Evolutionary conservation across 768 basidiomycete species (phyloP).

Genomic region (Collybiopsis confluens): DNA sequence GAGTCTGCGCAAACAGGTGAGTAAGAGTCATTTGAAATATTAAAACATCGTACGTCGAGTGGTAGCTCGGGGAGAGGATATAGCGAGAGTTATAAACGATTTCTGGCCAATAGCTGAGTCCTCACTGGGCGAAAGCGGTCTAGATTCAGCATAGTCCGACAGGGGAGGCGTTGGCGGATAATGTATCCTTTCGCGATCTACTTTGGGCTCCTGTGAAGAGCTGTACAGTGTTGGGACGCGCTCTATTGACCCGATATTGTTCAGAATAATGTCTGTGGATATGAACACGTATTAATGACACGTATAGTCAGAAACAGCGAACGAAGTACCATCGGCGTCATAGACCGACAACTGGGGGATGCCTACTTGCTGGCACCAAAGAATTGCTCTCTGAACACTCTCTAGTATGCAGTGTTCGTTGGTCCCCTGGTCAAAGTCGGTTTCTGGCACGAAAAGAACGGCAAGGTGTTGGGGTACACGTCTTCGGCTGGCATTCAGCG

Average conservation of each 20-base stretch:
- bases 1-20: constrained; percentile 10
- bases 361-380: constrained; percentile 62
- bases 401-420: constrained; percentile 43
- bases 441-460: constrained; percentile 51
- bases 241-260: constrained; percentile 35
- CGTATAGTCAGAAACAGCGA: not conserved
- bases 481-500: constrained; percentile 47
- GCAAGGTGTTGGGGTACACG: constrained; percentile 67
- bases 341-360: constrained; percentile 67
- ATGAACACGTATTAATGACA: not conserved
- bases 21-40: not conserved
- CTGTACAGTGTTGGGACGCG: constrained; percentile 8
- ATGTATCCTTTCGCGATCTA: constrained; percentile 34
- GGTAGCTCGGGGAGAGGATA: constrained; percentile 6
- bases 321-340: constrained; percentile 59
- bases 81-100: constrained; percentile 20
- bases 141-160: constrained; percentile 67
- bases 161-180: constrained; percentile 77
- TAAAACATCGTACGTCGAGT: not conserved
- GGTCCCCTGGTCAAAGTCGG: constrained; percentile 27
- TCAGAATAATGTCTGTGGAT: constrained; percentile 3
- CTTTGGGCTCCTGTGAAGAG: constrained; percentile 18
- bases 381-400: constrained; percentile 46
- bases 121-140: constrained; percentile 51
- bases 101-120: constrained; percentile 12